Base-by-base conservation (phyloP, 1,284 basidiomycete species). In the Tilletia caries region DNA sequence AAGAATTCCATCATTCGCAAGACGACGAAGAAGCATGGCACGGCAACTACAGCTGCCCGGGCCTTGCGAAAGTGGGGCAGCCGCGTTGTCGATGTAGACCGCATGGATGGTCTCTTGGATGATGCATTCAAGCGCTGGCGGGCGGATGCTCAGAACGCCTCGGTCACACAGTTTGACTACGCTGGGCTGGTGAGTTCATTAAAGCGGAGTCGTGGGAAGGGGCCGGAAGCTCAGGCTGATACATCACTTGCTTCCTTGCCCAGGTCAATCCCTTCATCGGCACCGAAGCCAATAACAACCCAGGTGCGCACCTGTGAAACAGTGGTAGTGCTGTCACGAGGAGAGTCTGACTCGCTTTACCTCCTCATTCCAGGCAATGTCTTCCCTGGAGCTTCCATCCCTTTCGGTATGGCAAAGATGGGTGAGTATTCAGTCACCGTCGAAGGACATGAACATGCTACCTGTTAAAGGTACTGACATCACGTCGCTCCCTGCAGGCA, bases 361-460 rank as follows among this genome's bases (percentile, higher is more conserved):
- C 2, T 41, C 37, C 37, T 41, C 48, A 1, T 18, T 50, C 33
- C 48, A 68, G 75, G 76, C 41, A 74, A 76, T 46, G 73, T 78
- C 27, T 76, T 75, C 65, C 74, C 76, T 10, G 77, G 76, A 33
- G 77, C 73, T 10, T 72, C 78, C 2, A 70, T 76, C 3, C 79
- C 78, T 12, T 80, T 78, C 54, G 78, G 79, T 5, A 77, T 73
- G 79, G 74, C 65, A 78, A 79, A 60, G 71, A 75, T 41, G 75
- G 74, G 4, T 71, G 78, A 70, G 76, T 76, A 68, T 69, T 79
- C 50, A 76, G 10, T n/a, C n/a, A n/a, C n/a, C n/a, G n/a, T n/a
- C n/a, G n/a, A n/a, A n/a, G n/a, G n/a, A n/a, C n/a, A n/a, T n/a
- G n/a, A n/a, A n/a, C n/a, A n/a, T n/a, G n/a, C n/a, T n/a, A n/a